Conservation (phyloP, 1,284 basidiomycete species). For the Cryptococcus sp. region DNA sequence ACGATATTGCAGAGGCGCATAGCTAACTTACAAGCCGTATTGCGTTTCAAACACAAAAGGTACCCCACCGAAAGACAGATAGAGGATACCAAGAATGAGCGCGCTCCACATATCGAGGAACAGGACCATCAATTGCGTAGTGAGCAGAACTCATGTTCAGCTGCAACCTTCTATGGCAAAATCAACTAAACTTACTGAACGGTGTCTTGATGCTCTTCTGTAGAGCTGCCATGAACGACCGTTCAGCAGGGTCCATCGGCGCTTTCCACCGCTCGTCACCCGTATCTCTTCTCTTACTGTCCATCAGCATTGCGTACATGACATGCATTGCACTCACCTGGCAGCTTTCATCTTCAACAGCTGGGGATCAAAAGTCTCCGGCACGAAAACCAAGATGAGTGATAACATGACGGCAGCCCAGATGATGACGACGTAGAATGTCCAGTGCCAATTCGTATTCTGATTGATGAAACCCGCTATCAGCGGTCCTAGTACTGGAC, state of each 20-base stretch:
- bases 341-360: constrained; percentile 58
- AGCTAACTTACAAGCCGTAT: constrained; percentile 55
- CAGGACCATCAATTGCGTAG: constrained; percentile 70
- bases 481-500: constrained; percentile 60
- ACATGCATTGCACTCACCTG: constrained; percentile 21
- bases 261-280: constrained; percentile 57
- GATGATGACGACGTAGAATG: constrained; percentile 63
- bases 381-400: constrained; percentile 54
- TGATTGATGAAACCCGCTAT: constrained; percentile 54
- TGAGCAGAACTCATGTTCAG: constrained; percentile 56
- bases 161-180: constrained; percentile 2
- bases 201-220: constrained; percentile 59
- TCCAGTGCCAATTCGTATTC: constrained; percentile 71
- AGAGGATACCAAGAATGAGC: constrained; percentile 67
- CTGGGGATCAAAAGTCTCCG: constrained; percentile 70
- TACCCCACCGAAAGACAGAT: constrained; percentile 63
- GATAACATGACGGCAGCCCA: constrained; percentile 48
- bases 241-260: constrained; percentile 54
- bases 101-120: constrained; percentile 61
- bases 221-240: constrained; percentile 53
- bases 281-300: constrained; percentile 52
- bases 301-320: not conserved
- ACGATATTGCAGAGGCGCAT: not conserved
- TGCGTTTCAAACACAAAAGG: constrained; percentile 62
- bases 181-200: constrained; percentile 56